A percentile compares a stretch with the other conserved stretches of the same genome.
These are phyloP conservation scores for Claviceps pazoutovae DNA, from an alignment of 2,329 filamentous ascomycete species.

Conservation along the genomic window DNA sequence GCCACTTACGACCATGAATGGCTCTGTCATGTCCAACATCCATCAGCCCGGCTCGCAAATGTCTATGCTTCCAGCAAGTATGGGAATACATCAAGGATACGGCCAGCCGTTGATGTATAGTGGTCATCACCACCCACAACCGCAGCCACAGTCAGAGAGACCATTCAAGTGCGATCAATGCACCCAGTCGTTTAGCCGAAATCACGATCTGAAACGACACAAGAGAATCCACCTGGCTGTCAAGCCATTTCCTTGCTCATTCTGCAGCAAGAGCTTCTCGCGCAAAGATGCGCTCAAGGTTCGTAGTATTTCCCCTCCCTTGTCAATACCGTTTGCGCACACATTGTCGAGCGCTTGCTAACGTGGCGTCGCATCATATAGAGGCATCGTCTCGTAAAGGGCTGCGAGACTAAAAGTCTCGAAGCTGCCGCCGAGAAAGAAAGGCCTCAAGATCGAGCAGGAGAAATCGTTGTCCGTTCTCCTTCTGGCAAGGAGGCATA, in stretches of 20 bases:
- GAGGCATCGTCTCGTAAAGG: constrained; percentile 51
- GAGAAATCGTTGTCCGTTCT: constrained; percentile 6
- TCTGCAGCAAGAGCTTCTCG: constrained; percentile 94
- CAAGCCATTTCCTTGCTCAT: constrained; percentile 84
- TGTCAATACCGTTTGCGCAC: neutral
- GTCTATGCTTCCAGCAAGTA: constrained; percentile 46
- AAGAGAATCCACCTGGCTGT: constrained; percentile 90
- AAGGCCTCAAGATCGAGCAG: constrained; percentile 3
- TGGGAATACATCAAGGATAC: constrained; percentile 41
- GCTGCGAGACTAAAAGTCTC: constrained; percentile 32
- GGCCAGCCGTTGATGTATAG: constrained; percentile 49
- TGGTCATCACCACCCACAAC: constrained; percentile 34
- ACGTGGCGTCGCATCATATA: constrained; percentile 15
- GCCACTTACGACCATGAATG: constrained; percentile 48
- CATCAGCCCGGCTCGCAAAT: constrained; percentile 60
- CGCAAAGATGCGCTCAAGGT: constrained; percentile 96
- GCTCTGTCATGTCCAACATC: constrained; percentile 65
- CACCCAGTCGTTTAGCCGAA: constrained; percentile 85
- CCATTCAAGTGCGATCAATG: constrained; percentile 94
- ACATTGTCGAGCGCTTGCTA: neutral
- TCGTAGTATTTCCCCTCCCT: constrained; percentile 15
- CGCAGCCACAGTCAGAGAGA: constrained; percentile 49
- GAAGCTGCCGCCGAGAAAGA: constrained; percentile 14
- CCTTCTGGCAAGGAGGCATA: constrained; percentile 4
- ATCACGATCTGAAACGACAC: constrained; percentile 91